Base-by-base conservation (phyloP, 805 yeast genomes). In the Candida krabiensis region DNA sequence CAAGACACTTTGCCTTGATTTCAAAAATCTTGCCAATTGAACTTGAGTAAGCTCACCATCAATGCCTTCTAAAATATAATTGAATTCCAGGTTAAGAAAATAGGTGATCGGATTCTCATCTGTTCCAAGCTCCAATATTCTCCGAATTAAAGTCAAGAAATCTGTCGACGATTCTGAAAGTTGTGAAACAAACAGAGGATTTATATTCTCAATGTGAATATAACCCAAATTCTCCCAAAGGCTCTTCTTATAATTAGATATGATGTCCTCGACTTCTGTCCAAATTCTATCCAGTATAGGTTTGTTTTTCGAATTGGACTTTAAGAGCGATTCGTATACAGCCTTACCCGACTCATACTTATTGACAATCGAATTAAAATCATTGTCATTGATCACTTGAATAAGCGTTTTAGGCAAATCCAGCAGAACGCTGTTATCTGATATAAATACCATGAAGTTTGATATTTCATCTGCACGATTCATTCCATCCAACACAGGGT, bases 31-130 rank as follows among this genome's bases (percentile, higher is more conserved):
- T 12, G 56, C 60, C 24, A 65, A 55, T 42, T 69, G 65, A 34
- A 69, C 70, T 14, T 60, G 60, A 19, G 73, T 71, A 4, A 65
- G 28, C 11, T 59, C 65, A 15, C 70, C 68, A 16, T 63, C 61
- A 21, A 78, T 59, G 35, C 63, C 60, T 2, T 52, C 46, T 6
- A 61, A 56, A 41, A 78, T 66, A 14, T 55, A 56, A 17, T 64
- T 62, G 31, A 70, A 68, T 50, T 74, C 82, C 14, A 73, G 60
- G 28, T 71, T 64, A 19, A 84, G 70, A 79, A 88, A 84, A 37
- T 73, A 77, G 16, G 70, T 55, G 5, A 83, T 75, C 4, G 91
- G 91, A 53, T 79, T 82, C 28, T 56, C 57, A 39, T 77, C 80
- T 2, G 75, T 71, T n/a, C 80, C 83, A 23, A 85, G 62, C 44